Conservation (phyloP, 2,329 filamentous ascomycete species). For the Hypoxylon sp. region DNA sequence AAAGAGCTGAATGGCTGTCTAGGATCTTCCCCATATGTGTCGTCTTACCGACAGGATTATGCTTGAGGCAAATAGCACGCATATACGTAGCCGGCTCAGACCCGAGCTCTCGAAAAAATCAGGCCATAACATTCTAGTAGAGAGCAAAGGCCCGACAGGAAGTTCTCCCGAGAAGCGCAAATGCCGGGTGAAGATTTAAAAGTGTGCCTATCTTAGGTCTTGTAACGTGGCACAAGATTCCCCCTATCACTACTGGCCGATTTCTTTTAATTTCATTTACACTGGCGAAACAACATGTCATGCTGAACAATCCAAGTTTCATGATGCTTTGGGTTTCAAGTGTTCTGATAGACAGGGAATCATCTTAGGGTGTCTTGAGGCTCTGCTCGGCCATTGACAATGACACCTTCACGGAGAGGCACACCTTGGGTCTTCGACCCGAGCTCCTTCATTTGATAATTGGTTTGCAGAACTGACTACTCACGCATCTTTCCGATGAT, state of each 20-base stretch:
- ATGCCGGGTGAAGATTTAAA: constrained; percentile 45
- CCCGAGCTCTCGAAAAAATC: constrained; percentile 19
- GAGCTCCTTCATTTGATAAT: constrained; percentile 23
- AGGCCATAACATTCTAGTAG: constrained; percentile 18
- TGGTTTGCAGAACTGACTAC: constrained; percentile 25
- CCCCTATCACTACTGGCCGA: constrained; percentile 41
- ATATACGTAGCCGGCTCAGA: constrained; percentile 40
- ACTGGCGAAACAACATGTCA: constrained; percentile 27
- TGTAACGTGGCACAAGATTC: constrained; percentile 51
- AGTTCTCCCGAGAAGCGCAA: constrained; percentile 33
- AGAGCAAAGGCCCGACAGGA: constrained; percentile 25
- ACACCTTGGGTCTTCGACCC: constrained; percentile 26
- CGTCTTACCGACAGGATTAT: constrained; percentile 39
- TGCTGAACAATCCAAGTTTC: constrained; percentile 11
- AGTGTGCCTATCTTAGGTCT: constrained; percentile 41
- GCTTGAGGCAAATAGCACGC: constrained; percentile 31
- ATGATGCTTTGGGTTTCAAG: constrained; percentile 18
- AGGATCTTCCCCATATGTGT: constrained; percentile 24
- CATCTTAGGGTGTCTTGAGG: constrained; percentile 28
- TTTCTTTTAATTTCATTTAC: constrained; percentile 34
- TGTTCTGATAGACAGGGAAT: not conserved
- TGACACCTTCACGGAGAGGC: not conserved
- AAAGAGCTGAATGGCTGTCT: constrained; percentile 24
- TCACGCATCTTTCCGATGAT: constrained; percentile 36
- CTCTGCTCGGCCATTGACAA: constrained; percentile 31